Evolutionary conservation across 2,329 filamentous ascomycete genomes (phyloP), one percentile per base, ranked within the genome.

Genomic region (Knufia petricola): DNA sequence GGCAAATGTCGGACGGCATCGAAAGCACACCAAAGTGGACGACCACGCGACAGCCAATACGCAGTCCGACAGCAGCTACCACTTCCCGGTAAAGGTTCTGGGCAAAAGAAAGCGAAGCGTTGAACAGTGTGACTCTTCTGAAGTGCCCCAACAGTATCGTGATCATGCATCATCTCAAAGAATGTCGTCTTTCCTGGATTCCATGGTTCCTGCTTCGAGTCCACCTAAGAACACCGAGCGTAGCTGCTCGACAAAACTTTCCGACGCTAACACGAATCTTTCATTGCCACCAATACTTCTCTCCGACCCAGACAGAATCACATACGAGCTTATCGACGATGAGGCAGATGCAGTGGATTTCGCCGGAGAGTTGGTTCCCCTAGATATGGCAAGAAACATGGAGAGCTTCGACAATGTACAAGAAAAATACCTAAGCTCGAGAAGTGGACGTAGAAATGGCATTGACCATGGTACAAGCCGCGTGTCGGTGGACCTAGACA

Each of bases 1-100:
- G 46, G 15, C 37, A n/a, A 48, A 42, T n/a, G 34, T 48, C 36
- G 46, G 46, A 8, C n/a, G 37, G 17, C 36, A 42, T 15, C 20
- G 46, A 32, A 48, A 42, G 38, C 32, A 8, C 8, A 10, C 21
- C 21, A 42, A 19, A 26, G 3, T 42, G 8, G 15, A 47, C 3
- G 4, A 4, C 34, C 10, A 13, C 15, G 8, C 24, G 6, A 19
- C 24, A 44, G 15, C 41, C 31, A 19, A 3, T 17, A 15, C 30
- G n/a, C 26, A 28, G 13, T 9, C 7, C 21, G 19, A 19, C 8
- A n/a, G 26, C 15, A 12, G 17, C 15, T 12, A 44, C n/a, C 6
- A 15, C 3, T 8, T 13, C 23, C 17, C 12, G 9, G 20, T 10
- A 21, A 15, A 30, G 13, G 10, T 17, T 9, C 32, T 47, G 2